Percentiles rank a stretch among this genome's conserved stretches.
Evolutionary conservation across 805 yeast species (phyloP).

Genomic region (Nakazawaea sp.): DNA sequence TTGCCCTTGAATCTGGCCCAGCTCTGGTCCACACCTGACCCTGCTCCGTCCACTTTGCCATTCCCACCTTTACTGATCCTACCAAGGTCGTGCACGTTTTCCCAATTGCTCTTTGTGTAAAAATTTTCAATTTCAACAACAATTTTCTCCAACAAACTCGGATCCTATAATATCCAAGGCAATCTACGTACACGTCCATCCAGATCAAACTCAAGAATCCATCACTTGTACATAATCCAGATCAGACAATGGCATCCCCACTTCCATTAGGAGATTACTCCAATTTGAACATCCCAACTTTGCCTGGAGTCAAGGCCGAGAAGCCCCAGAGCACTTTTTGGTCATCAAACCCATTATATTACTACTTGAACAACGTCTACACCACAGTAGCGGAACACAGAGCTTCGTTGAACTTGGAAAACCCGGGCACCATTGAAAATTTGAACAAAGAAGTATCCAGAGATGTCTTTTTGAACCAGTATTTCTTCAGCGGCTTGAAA

Average conservation of each 20-base stretch:
- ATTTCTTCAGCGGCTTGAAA: slow-evolving; percentile 89
- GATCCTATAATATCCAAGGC: no score
- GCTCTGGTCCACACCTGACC: no score
- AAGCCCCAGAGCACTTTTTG: slow-evolving; percentile 57
- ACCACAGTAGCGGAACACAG: slow-evolving; percentile 71
- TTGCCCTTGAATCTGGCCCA: no score
- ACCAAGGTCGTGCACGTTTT: no score
- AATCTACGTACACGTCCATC: no score
- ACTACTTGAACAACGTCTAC: slow-evolving; percentile 72
- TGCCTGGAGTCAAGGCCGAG: slow-evolving; percentile 49
- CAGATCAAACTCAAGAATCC: no score
- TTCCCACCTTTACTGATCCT: no score
- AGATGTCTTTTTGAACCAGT: slow-evolving; percentile 86
- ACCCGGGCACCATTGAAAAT: slow-evolving; percentile 95
- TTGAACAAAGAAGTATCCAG: slow-evolving; percentile 88
- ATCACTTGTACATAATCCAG: no score
- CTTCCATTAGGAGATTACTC: slow-evolving; percentile 55
- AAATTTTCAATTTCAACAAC: no score
- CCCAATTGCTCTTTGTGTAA: no score
- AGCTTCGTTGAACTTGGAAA: slow-evolving; percentile 69
- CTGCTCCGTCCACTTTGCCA: no score
- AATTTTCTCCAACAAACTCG: no score
- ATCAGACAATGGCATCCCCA: slow-evolving; percentile 25
- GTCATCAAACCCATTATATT: slow-evolving; percentile 79
- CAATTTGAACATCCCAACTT: slow-evolving; percentile 47